A percentile compares a stretch with the other conserved stretches of the same genome.
Evolutionary conservation across 1,284 basidiomycete genomes (phyloP).

Genomic region (Marasmius oreades): DNA sequence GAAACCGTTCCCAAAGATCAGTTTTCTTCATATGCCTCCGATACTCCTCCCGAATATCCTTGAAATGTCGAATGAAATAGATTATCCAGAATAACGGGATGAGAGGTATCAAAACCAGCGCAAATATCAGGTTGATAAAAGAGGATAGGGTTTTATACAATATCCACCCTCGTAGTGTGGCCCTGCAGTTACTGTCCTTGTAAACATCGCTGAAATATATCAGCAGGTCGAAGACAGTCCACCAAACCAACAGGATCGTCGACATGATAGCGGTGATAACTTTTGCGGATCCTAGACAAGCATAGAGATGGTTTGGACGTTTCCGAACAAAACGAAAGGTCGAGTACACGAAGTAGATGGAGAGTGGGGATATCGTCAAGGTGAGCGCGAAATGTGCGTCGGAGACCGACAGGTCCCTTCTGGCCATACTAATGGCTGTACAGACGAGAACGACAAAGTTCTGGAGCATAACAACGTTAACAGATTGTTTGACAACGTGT

Average conservation of each 20-base stretch:
- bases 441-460: constrained; percentile 11
- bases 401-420: constrained; percentile 10
- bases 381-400: constrained; percentile 16
- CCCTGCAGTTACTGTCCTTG: not conserved
- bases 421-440: constrained; percentile 8
- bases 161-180: constrained; percentile 9
- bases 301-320: constrained; percentile 7
- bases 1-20: constrained; percentile 4
- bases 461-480: constrained; percentile 17
- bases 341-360: constrained; percentile 12
- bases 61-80: constrained; percentile 12
- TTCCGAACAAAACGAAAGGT: constrained; percentile 5
- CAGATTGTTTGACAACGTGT: constrained; percentile 2
- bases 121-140: constrained; percentile 2
- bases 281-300: constrained; percentile 1
- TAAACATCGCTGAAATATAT: constrained; percentile 10
- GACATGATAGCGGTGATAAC: constrained; percentile 4
- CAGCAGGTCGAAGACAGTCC: constrained; percentile 6
- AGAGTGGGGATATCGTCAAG: constrained; percentile 12
- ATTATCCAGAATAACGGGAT: constrained; percentile 10
- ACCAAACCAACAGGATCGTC: constrained; percentile 4
- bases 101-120: not conserved
- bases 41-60: constrained; percentile 13
- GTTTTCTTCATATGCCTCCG: constrained; percentile 12
- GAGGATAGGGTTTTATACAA: constrained; percentile 1